Percentiles rank a stretch among this genome's conserved stretches.
Conservation (phyloP, 2,329 filamentous ascomycete genomes). For the Alternaria sp. region DNA sequence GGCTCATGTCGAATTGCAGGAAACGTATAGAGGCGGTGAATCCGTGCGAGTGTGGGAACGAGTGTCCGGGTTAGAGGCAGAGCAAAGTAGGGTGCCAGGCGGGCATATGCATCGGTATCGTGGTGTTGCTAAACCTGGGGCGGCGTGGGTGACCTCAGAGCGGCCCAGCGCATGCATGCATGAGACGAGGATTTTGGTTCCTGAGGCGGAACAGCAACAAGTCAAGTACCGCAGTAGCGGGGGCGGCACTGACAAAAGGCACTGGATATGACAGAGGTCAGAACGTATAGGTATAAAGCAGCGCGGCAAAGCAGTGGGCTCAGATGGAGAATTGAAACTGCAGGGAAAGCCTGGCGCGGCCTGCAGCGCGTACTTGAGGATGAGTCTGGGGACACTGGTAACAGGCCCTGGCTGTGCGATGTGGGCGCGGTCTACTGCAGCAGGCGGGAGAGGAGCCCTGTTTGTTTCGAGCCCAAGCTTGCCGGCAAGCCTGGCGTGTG, state of each 20-base stretch:
- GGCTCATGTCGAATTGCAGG: constrained; percentile 48
- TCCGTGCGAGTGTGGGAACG: constrained; percentile 39
- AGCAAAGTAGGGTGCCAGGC: constrained; percentile 35
- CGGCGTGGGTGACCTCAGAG: constrained; percentile 44
- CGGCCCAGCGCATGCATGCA: constrained; percentile 52
- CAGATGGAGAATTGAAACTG: constrained; percentile 36
- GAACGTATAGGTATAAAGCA: constrained; percentile 29
- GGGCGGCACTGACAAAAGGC: constrained; percentile 41
- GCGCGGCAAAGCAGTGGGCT: constrained; percentile 35
- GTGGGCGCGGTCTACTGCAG: constrained; percentile 49
- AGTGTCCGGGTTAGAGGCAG: constrained; percentile 38
- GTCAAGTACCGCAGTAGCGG: constrained; percentile 37
- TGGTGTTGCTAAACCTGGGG: constrained; percentile 42
- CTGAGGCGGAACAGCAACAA: constrained; percentile 47
- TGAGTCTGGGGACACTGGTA: constrained; percentile 42
- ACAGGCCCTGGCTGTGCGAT: constrained; percentile 46
- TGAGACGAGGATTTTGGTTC: constrained; percentile 44
- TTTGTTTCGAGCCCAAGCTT: constrained; percentile 45
- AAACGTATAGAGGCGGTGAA: constrained; percentile 26
- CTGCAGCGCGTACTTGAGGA: constrained; percentile 51
- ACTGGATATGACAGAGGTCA: constrained; percentile 37
- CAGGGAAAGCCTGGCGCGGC: constrained; percentile 46
- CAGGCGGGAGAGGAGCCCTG: constrained; percentile 41
- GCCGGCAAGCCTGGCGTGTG: constrained; percentile 38
- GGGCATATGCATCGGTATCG: constrained; percentile 47